phyloP scores from a whole-genome alignment of 169 alveolate species.

The Eimeria necatrix region DNA sequence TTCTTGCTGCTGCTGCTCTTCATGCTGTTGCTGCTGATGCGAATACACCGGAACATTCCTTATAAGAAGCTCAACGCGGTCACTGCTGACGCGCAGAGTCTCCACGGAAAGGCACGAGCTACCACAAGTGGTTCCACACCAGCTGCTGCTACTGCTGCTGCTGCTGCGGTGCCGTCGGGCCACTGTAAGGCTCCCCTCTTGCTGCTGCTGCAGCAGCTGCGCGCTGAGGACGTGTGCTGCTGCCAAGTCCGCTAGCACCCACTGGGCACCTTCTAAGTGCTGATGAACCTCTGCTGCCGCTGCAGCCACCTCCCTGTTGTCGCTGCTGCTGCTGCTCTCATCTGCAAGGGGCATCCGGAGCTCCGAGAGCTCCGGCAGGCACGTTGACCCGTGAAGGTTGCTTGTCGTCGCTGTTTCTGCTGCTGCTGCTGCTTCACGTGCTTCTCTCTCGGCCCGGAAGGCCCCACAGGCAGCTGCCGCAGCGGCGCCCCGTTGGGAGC shows the following conservation, averaged over 20 bases:
- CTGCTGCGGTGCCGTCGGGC: conserved; percentile 58
- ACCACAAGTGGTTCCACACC: not conserved
- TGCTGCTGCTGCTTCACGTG: not conserved
- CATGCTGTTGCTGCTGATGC: not conserved
- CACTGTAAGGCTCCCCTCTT: not conserved
- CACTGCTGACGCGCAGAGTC: not conserved
- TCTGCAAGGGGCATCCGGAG: not conserved
- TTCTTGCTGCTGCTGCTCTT: not conserved
- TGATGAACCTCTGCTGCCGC: conserved; percentile 42
- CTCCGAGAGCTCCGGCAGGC: conserved; percentile 51
- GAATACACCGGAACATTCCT: not conserved
- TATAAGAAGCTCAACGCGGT: not conserved
- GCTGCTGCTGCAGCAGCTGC: conserved; percentile 63
- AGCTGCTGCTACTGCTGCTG: conserved; percentile 11
- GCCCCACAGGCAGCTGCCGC: conserved; percentile 21
- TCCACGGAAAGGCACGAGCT: not conserved
- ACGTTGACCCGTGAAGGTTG: conserved; percentile 33
- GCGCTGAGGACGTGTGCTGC: conserved; percentile 16
- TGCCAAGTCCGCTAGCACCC: conserved; percentile 57
- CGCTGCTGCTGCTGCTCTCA: conserved; percentile 39
- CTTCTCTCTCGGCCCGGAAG: not conserved
- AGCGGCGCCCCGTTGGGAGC: not conserved
- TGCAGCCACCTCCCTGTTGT: not conserved
- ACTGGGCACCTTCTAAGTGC: conserved; percentile 61
- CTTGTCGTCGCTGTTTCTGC: not conserved